A percentile compares a stretch with the other conserved stretches of the same genome.
Conservation (phyloP, 1,284 basidiomycete genomes). For the Cystobasidium sp. region DNA sequence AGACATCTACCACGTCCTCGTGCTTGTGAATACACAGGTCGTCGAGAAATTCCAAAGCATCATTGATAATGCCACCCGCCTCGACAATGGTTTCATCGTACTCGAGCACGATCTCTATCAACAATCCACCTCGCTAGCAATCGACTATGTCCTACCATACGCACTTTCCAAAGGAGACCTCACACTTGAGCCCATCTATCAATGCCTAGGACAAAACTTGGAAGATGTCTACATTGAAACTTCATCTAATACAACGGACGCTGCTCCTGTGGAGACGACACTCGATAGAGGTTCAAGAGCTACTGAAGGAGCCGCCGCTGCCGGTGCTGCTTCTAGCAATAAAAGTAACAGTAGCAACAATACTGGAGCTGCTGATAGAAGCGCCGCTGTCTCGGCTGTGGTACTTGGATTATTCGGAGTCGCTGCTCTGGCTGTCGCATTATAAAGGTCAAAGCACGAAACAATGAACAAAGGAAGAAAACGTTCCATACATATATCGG, state of each 20-base stretch:
- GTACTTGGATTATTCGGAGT: background rate
- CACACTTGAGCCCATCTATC: constrained; percentile 65
- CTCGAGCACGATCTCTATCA: constrained; percentile 84
- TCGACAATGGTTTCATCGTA: constrained; percentile 76
- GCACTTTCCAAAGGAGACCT: constrained; percentile 68
- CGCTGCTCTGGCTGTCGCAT: constrained; percentile 13
- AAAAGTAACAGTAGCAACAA: background rate
- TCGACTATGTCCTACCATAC: constrained; percentile 79
- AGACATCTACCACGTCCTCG: background rate
- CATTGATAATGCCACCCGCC: constrained; percentile 54
- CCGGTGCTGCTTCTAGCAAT: background rate
- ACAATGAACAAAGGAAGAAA: background rate
- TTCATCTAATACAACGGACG: constrained; percentile 26
- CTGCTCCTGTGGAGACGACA: constrained; percentile 20
- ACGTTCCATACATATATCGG: too few species aligned
- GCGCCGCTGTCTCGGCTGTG: background rate
- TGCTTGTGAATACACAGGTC: constrained; percentile 29
- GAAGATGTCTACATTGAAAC: constrained; percentile 66
- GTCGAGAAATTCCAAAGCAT: constrained; percentile 60
- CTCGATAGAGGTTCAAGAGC: constrained; percentile 27
- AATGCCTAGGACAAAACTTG: constrained; percentile 67
- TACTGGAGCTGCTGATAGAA: constrained; percentile 18
- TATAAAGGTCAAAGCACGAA: background rate
- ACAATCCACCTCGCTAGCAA: constrained; percentile 82
- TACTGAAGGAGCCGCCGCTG: constrained; percentile 12